These are phyloP conservation scores for Trametes coccinea DNA, from an alignment of 768 basidiomycete genomes.

Conservation along the genomic window DNA sequence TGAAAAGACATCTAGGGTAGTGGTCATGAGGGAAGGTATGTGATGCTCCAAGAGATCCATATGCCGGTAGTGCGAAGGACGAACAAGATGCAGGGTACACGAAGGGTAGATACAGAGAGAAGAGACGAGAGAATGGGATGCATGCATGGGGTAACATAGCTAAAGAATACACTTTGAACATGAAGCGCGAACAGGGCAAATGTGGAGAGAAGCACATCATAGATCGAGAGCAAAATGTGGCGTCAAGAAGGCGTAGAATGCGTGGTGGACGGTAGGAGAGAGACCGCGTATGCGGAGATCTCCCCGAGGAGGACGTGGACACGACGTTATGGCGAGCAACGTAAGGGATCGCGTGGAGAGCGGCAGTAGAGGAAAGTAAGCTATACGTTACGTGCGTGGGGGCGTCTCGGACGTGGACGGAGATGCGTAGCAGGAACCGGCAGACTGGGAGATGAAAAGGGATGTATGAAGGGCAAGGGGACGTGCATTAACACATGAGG, in stretches of 20 bases:
- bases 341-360: background rate
- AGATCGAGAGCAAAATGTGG: constrained; percentile 16
- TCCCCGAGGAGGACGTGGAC: background rate
- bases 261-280: background rate
- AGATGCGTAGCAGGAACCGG: background rate
- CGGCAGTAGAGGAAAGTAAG: constrained; percentile 4
- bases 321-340: background rate
- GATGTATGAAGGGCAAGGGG: background rate
- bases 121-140: background rate
- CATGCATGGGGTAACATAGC: constrained; percentile 10
- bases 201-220: background rate
- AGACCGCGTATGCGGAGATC: constrained; percentile 1
- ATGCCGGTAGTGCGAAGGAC: background rate
- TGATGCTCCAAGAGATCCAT: background rate
- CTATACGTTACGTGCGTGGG: constrained; percentile 20
- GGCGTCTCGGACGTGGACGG: constrained; percentile 2
- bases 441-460: constrained; percentile 2
- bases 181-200: background rate
- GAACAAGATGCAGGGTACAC: background rate
- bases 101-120: background rate
- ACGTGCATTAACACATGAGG: constrained; percentile 5
- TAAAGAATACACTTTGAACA: constrained; percentile 16
- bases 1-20: background rate
- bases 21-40: background rate
- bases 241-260: constrained; percentile 2